Conservation (phyloP, 1,139 yeast species). For the Yamadazyma conglobata region DNA sequence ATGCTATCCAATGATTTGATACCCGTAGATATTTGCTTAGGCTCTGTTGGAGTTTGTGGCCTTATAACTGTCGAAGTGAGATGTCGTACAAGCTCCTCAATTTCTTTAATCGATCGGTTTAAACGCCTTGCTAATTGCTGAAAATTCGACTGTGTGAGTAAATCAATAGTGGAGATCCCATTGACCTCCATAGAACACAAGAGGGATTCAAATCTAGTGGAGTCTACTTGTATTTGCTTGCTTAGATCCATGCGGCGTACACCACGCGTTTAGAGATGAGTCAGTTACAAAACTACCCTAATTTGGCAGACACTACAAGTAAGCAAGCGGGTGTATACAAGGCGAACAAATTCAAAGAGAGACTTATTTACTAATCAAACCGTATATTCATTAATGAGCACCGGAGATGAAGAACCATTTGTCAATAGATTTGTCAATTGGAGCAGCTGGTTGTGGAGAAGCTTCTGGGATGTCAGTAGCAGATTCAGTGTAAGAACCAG, state of each 20-base stretch:
- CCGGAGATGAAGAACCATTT: conserved; percentile 99
- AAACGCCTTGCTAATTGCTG: conserved; percentile 36
- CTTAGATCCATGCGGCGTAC: conserved; percentile 10
- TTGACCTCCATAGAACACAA: conserved; percentile 11
- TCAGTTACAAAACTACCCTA: too few relatives aligned
- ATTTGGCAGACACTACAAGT: too few relatives aligned
- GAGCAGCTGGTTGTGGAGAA: conserved; percentile 74
- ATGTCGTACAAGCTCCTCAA: conserved; percentile 34
- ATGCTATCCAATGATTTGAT: conserved; percentile 35
- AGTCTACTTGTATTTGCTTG: conserved; percentile 9
- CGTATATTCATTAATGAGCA: conserved; percentile 37
- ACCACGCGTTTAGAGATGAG: conserved; percentile 2
- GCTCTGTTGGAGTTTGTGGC: conserved; percentile 2
- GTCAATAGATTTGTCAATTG: conserved; percentile 94
- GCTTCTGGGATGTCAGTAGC: conserved; percentile 66
- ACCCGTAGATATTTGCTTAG: conserved; percentile 66
- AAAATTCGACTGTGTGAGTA: conserved; percentile 12
- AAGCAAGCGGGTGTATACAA: too few relatives aligned
- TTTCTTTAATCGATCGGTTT: conserved; percentile 48
- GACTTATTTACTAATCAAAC: not conserved
- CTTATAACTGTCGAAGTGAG: too few relatives aligned
- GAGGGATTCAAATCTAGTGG: conserved; percentile 11
- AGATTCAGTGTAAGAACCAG: conserved; percentile 50
- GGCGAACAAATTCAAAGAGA: too few relatives aligned
- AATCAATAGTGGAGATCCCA: conserved; percentile 14